Conservation (phyloP, 1,139 yeast genomes). For the Saccharomyces pastorianus region DNA sequence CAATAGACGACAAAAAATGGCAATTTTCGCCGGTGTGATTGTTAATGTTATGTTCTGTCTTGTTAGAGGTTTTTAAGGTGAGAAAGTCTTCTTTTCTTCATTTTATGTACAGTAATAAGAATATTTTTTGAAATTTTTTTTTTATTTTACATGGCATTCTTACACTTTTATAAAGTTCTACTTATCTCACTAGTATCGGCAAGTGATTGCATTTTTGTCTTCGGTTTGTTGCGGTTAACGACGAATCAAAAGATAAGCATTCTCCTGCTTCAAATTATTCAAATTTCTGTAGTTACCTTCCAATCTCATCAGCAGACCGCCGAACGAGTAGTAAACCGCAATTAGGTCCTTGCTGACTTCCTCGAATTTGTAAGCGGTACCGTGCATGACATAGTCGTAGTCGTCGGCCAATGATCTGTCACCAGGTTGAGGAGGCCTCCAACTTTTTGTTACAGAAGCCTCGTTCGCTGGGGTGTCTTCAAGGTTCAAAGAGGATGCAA, state of each 20-base stretch:
- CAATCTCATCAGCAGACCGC: slow-evolving; percentile 86
- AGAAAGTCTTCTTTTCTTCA: no score
- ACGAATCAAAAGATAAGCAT: slow-evolving; percentile 83
- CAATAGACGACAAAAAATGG: slow-evolving; percentile 51
- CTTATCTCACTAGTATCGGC: not conserved
- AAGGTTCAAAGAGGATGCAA: slow-evolving; percentile 64
- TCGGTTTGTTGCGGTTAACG: slow-evolving; percentile 20
- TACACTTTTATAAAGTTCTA: slow-evolving; percentile 3
- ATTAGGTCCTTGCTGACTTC: slow-evolving; percentile 60
- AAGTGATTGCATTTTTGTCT: not conserved
- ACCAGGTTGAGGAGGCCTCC: slow-evolving; percentile 87
- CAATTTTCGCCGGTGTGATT: slow-evolving; percentile 53
- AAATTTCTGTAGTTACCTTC: slow-evolving; percentile 93
- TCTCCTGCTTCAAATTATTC: slow-evolving; percentile 86
- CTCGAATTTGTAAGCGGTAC: slow-evolving; percentile 94
- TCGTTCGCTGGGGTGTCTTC: slow-evolving; percentile 56
- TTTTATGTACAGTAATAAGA: not conserved
- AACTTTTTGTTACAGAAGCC: slow-evolving; percentile 43
- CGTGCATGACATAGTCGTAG: slow-evolving; percentile 97
- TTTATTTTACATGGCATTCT: slow-evolving; percentile 1
- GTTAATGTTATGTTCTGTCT: slow-evolving; percentile 53
- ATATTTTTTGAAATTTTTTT: not conserved
- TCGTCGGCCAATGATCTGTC: slow-evolving; percentile 90
- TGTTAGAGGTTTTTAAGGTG: slow-evolving; percentile 37
- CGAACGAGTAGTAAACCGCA: slow-evolving; percentile 90